phyloP scores from a whole-genome alignment of 2,329 filamentous ascomycete genomes.

The Parastagonospora nodorum region DNA sequence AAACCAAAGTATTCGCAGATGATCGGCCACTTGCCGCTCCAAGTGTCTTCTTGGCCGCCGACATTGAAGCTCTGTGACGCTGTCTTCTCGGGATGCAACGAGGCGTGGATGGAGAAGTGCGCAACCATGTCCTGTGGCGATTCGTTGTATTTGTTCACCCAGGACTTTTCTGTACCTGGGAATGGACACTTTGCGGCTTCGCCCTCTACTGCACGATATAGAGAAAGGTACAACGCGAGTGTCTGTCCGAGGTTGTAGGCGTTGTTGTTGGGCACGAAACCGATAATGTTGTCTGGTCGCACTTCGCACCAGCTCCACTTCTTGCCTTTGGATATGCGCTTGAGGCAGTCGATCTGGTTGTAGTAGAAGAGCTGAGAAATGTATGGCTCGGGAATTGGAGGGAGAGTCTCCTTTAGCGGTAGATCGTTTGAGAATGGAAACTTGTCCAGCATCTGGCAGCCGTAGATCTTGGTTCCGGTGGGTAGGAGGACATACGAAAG shows the following conservation, averaged over 20 bases:
- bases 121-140: constrained; percentile 51
- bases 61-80: constrained; percentile 51
- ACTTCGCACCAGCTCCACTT: constrained; percentile 50
- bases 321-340: constrained; percentile 44
- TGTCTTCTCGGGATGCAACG: constrained; percentile 48
- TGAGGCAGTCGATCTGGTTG: constrained; percentile 48
- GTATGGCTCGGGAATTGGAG: constrained; percentile 42
- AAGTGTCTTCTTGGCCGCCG: constrained; percentile 48
- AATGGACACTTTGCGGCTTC: constrained; percentile 47
- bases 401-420: constrained; percentile 35
- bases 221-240: constrained; percentile 46
- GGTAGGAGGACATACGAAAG: constrained; percentile 39
- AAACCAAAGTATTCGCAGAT: constrained; percentile 55
- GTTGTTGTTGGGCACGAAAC: constrained; percentile 50
- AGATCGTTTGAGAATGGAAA: constrained; percentile 42
- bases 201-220: constrained; percentile 47
- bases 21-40: constrained; percentile 53
- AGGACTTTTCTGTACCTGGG: constrained; percentile 46
- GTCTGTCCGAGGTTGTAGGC: constrained; percentile 47
- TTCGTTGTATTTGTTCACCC: constrained; percentile 47
- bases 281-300: constrained; percentile 50
- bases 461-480: constrained; percentile 49
- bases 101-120: constrained; percentile 50
- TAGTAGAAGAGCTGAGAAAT: constrained; percentile 49
- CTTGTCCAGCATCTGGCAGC: constrained; percentile 43